Base-by-base conservation (phyloP, 495 filamentous ascomycete genomes). In the Trichoderma virens region DNA sequence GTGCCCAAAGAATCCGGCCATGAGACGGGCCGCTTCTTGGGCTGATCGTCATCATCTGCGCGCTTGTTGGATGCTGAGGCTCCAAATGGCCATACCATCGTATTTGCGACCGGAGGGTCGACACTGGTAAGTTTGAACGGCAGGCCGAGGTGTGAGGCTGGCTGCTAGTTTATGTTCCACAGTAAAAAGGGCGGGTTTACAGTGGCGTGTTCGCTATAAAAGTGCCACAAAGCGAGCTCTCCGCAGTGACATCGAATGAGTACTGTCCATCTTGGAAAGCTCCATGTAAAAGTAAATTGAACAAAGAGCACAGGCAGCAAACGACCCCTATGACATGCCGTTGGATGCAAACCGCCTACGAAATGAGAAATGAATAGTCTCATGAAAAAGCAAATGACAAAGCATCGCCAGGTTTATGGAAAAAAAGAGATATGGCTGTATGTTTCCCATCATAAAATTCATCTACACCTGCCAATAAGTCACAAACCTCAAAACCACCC, bases 1-100 rank as follows among this genome's bases (percentile, higher is more conserved):
- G 83, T 84, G 28, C 56, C 18, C 59, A 85, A 73, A 59, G 71
- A 77, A 38, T 83, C 75, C 20, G 73, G 70, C 82, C 84, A 86
- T 8, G 78, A 72, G 41, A 80, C 70, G 62, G 73, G 68, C 23
- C 67, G 67, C 68, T 74, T 78, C 61, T 70, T 69, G 32, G 62
- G 27, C 41, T 38, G 41, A 16, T 35, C 47, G 31, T 56, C 45
- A 25, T 65, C 54, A 60, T 43, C 35, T 6, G 63, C 14, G 23
- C 23, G n/a, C 1, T 35, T 39, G n/a, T 18, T 28, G 51, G 32
- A 18, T 20, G 20, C 35, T 11, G 63, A 43, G 27, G 54, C 35
- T n/a, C 54, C 51, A 9, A 65, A 65, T 20, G 63, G 63, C 63
- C 63, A 65, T 60, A 59, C 51, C 63, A 65, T 65, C 6, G 35